Conservation (phyloP, 2,329 filamentous ascomycete genomes). For the Basipetospora chlamydospora region DNA sequence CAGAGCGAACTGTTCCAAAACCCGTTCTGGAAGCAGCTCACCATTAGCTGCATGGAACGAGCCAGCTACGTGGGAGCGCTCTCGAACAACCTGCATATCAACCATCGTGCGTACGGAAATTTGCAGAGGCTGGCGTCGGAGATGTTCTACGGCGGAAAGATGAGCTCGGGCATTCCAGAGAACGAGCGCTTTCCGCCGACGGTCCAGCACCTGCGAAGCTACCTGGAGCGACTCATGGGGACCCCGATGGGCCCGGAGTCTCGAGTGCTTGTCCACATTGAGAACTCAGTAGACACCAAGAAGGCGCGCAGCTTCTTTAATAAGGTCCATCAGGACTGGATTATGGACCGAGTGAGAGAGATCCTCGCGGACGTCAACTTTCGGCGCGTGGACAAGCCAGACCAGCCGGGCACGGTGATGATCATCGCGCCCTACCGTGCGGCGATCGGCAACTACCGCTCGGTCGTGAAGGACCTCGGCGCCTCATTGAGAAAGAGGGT, state of each 20-base stretch:
- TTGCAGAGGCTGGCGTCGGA: constrained; percentile 25
- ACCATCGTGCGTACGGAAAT: constrained; percentile 22
- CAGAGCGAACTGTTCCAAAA: constrained; percentile 13
- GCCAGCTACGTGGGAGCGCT: constrained; percentile 18
- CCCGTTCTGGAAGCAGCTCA: constrained; percentile 17
- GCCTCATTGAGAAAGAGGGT: constrained; percentile 16
- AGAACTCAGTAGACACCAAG: constrained; percentile 13
- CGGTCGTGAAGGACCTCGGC: constrained; percentile 15
- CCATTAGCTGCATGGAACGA: constrained; percentile 23
- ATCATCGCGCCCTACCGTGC: constrained; percentile 29
- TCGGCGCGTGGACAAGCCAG: constrained; percentile 12
- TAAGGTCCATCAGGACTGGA: constrained; percentile 20
- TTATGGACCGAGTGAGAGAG: constrained; percentile 17
- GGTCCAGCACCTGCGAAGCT: constrained; percentile 14
- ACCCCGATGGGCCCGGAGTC: constrained; percentile 16
- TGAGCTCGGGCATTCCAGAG: constrained; percentile 19
- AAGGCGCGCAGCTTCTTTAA: constrained; percentile 25
- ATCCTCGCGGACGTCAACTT: constrained; percentile 20
- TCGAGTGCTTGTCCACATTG: constrained; percentile 20
- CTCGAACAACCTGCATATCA: constrained; percentile 19
- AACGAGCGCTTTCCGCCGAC: constrained; percentile 14
- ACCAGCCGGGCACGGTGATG: constrained; percentile 22
- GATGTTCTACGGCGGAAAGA: constrained; percentile 25
- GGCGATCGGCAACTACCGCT: constrained; percentile 20
- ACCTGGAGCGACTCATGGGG: constrained; percentile 15